Evolutionary conservation across 1,284 basidiomycete species (phyloP).

Genomic region (Fomitopsis betulina): DNA sequence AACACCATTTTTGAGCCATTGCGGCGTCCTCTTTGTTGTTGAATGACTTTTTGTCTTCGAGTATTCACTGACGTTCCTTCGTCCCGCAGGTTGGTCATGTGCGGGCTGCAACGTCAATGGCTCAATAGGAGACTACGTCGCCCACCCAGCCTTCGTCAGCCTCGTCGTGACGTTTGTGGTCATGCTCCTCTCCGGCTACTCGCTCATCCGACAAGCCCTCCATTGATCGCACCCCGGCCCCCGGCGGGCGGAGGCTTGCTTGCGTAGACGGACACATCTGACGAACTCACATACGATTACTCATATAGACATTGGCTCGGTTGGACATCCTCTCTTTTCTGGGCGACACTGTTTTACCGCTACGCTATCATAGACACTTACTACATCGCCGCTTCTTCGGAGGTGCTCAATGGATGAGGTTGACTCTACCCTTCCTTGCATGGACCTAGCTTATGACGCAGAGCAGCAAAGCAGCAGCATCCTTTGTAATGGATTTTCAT

Average conservation of each 20-base stretch:
- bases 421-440: neutral
- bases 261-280: neutral
- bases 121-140: slow-evolving; percentile 40
- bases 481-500: neutral
- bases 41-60: too few species aligned
- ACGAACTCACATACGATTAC: neutral
- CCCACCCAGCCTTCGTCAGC: slow-evolving; percentile 64
- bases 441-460: neutral
- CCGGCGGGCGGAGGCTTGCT: neutral
- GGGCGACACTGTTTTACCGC: neutral
- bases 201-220: slow-evolving; percentile 44
- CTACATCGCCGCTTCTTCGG: neutral
- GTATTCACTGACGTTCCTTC: slow-evolving; percentile 4
- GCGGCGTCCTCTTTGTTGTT: too few species aligned
- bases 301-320: neutral
- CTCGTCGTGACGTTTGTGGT: slow-evolving; percentile 66
- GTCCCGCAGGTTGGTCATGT: slow-evolving; percentile 69
- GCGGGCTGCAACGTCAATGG: slow-evolving; percentile 62
- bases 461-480: neutral
- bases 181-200: slow-evolving; percentile 70
- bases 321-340: neutral
- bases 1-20: too few species aligned
- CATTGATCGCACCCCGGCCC: slow-evolving; percentile 4
- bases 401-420: neutral
- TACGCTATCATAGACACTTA: neutral